A percentile compares a stretch with the other conserved stretches of the same genome.
Evolutionary conservation across 2,329 filamentous ascomycete species (phyloP).

Genomic region (Macroventuria anomochaeta): DNA sequence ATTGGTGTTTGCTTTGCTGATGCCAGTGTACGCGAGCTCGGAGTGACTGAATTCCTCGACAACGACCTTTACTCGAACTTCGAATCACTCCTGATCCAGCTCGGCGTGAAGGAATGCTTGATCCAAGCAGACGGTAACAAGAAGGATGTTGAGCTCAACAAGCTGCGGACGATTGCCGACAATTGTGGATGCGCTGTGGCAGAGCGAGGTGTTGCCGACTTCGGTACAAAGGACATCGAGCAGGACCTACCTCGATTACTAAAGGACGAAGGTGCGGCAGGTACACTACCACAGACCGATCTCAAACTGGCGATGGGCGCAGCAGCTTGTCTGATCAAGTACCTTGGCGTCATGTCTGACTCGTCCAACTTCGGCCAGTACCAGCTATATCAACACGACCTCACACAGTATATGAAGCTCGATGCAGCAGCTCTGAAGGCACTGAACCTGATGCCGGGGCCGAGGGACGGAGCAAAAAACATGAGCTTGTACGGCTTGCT

Average conservation of each 20-base stretch:
- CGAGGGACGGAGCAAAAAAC: slow-evolving; percentile 90
- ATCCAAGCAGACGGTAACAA: slow-evolving; percentile 78
- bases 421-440: slow-evolving; percentile 94
- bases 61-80: slow-evolving; percentile 99
- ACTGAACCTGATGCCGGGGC: slow-evolving; percentile 95
- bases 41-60: slow-evolving; percentile 97
- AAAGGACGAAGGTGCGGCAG: slow-evolving; percentile 81
- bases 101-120: slow-evolving; percentile 92
- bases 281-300: slow-evolving; percentile 84
- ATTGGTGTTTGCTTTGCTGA: slow-evolving; percentile 98
- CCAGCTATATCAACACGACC: slow-evolving; percentile 94
- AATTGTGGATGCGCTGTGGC: slow-evolving; percentile 91
- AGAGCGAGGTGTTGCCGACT: slow-evolving; percentile 77
- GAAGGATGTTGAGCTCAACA: slow-evolving; percentile 87
- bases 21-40: slow-evolving; percentile 92
- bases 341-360: slow-evolving; percentile 88
- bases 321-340: slow-evolving; percentile 91
- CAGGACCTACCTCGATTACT: slow-evolving; percentile 88
- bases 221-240: slow-evolving; percentile 89
- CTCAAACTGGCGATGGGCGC: slow-evolving; percentile 96
- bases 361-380: slow-evolving; percentile 96
- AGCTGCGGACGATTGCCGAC: slow-evolving; percentile 86
- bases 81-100: slow-evolving; percentile 92
- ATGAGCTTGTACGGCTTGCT: slow-evolving; percentile 96
- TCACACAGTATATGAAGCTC: slow-evolving; percentile 97